Evolutionary conservation across 2,329 filamentous ascomycete species (phyloP).

Genomic region (Zalaria sp.): DNA sequence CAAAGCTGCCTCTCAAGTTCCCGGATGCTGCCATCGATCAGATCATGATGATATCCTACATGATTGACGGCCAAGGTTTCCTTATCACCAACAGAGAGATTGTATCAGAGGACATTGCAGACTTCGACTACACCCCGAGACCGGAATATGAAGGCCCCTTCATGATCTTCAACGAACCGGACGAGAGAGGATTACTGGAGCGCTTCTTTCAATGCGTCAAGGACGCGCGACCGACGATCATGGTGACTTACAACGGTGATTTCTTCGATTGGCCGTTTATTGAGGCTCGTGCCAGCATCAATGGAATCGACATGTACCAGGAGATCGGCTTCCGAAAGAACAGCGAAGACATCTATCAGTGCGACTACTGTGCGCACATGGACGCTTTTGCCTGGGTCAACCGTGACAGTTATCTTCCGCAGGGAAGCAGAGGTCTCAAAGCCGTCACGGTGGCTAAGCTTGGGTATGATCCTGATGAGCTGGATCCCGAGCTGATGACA

Average conservation of each 20-base stretch:
- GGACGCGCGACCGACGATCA: conserved; percentile 84
- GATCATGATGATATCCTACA: conserved; percentile 99
- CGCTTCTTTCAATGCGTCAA: conserved; percentile 94
- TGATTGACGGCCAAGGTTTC: conserved; percentile 98
- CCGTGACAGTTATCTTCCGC: conserved; percentile 92
- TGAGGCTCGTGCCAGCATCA: conserved; percentile 79
- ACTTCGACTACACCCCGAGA: conserved; percentile 97
- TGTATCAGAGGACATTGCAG: conserved; percentile 89
- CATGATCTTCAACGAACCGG: conserved; percentile 95
- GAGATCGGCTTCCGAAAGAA: conserved; percentile 97
- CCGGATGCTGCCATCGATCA: conserved; percentile 89
- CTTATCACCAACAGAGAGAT: conserved; percentile 97
- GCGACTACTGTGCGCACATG: conserved; percentile 93
- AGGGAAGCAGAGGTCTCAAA: conserved; percentile 92
- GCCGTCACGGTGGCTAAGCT: conserved; percentile 96
- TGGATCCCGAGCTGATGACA: conserved; percentile 96
- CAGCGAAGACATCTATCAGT: conserved; percentile 90
- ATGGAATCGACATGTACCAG: conserved; percentile 97
- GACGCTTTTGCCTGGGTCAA: conserved; percentile 99
- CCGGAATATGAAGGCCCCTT: conserved; percentile 92
- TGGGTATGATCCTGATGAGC: conserved; percentile 93
- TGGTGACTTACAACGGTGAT: conserved; percentile 99
- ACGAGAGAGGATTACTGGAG: conserved; percentile 78
- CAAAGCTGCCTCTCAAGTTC: conserved; percentile 90
- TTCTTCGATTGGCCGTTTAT: conserved; percentile 99